Base-by-base conservation (phyloP, 1,284 basidiomycete genomes). In the Meira nashicola region DNA sequence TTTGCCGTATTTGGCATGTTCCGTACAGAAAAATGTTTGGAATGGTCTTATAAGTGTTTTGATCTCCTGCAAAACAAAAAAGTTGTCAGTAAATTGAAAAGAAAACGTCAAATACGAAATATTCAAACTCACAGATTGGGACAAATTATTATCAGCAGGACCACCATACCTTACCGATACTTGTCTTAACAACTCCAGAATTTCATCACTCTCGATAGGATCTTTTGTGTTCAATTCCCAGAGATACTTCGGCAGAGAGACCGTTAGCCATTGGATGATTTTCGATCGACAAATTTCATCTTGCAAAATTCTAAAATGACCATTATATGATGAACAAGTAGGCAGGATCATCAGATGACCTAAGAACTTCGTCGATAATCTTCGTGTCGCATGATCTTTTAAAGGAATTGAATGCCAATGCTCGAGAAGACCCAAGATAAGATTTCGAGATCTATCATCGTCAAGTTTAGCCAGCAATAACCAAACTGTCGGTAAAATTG, bases 151-250 rank as follows among this genome's bases (percentile, higher is more conserved):
- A 8, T 33, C 8, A 33, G 28, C 28, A 33, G 28, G 8, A 33
- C 8, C 28, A 33, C 28, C 28, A 33, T 33, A 33, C 28, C 28
- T 33, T 8, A 33, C 28, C 3, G 28, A 33, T 8, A 53, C 28
- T n/a, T 17, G 39, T 33, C 50, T 17, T 15, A 41, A 23, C 12
- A 53, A 33, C 28, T 53, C 50, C 23, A 53, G 39, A 12, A 33
- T 53, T 33, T 23, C 37, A 14, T n/a, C 50, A 25, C 23, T 53
- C 8, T 17, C 37, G 17, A 39, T 28, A 6, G 23, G 15, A 5
- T 53, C 39, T 14, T 23, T 39, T 53, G 38, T 14, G 28, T 41
- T n/a, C 6, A 53, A 33, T 38, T 53, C 50, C 50, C 50, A 53
- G 4, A 53, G 28, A 41, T 38, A 23, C 8, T 33, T 17, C 17